Evolutionary conservation across 352 stramenopile species (phyloP), one percentile per base, ranked within the genome.

Genomic region (Globisporangium heterothallicum): DNA sequence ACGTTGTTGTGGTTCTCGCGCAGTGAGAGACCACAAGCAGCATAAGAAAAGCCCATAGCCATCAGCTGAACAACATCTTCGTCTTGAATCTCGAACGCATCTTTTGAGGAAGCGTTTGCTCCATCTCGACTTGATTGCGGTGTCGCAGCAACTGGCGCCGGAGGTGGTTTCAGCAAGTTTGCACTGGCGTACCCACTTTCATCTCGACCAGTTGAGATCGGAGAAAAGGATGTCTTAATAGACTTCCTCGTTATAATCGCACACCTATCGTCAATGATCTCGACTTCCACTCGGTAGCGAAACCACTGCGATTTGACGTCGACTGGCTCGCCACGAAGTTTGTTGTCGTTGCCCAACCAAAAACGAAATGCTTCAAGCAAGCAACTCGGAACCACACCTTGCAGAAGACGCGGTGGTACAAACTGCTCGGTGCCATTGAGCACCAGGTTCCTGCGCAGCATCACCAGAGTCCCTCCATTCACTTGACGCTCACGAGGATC

Each of bases 281-380:
- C 62, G 12, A 94, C 58, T 59, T 93, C 76, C 6, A 95, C 68
- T 8, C 81, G 74, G 60, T 93, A 95, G 25, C 81, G 81, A 45
- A 95, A 95, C 84, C 84, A 95, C 49, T 95, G 84, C 19, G 84
- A 93, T 35, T 90, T 88, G 10, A 59, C 35, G 42, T 87, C 71
- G 4, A 97, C 78, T 24, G 96, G 88, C 60, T 98, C 97, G 12
- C 96, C 96, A 58, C 96, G 86, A 13, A 99, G 75, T 32, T 84
- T 83, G 43, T 97, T 94, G 63, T 98, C 86, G 60, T 97, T 87
- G 42, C 92, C 96, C 46, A 98, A 92, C 97, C 97, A 99, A 61
- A 99, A 98, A 2, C 91, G 69, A 53, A 98, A 99, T 18, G 90
- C 89, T 42, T 99, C 96, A 4, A 98, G 69, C 29, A 99, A 76